Percentiles rank a stretch among this genome's conserved stretches.
phyloP scores from a whole-genome alignment of 78 protist genomes.

The Guillardia theta region DNA sequence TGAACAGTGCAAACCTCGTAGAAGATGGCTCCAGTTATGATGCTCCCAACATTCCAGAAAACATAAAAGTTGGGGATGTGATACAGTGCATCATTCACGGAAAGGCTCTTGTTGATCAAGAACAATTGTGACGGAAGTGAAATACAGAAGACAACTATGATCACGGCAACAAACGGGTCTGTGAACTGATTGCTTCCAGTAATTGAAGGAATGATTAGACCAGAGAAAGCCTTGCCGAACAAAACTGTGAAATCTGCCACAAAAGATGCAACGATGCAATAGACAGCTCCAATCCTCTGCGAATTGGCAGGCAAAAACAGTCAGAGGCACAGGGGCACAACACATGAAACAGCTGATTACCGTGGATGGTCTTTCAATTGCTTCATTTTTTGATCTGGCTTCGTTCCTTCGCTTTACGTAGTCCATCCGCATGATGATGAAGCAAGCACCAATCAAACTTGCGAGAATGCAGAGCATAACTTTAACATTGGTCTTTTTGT shows the following conservation, averaged over 20 bases:
- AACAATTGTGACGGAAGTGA: not conserved
- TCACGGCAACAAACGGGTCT: not conserved
- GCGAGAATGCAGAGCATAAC: not conserved
- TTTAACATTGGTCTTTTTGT: not conserved
- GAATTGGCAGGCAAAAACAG: too few relatives aligned
- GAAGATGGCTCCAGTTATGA: not conserved
- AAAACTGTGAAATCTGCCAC: not conserved
- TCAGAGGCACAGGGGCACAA: too few relatives aligned
- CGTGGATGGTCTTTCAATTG: too few relatives aligned
- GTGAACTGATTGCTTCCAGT: not conserved
- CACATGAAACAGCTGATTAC: too few relatives aligned
- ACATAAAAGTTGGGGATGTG: conserved; percentile 17
- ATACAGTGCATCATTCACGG: conserved; percentile 25
- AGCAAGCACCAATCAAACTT: not conserved
- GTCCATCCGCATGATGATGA: not conserved
- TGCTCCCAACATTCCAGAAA: conserved; percentile 15
- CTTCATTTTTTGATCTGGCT: too few relatives aligned
- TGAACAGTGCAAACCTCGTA: too few relatives aligned
- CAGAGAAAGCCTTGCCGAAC: not conserved
- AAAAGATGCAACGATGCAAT: not conserved
- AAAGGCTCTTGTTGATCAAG: not conserved
- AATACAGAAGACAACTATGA: not conserved
- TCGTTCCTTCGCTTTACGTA: too few relatives aligned
- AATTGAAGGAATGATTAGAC: not conserved
- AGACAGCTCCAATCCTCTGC: not conserved